Evolutionary conservation across 306 rosid species (phyloP), one percentile per base, ranked within the genome.

Genomic region (Prunus fruticosa): DNA sequence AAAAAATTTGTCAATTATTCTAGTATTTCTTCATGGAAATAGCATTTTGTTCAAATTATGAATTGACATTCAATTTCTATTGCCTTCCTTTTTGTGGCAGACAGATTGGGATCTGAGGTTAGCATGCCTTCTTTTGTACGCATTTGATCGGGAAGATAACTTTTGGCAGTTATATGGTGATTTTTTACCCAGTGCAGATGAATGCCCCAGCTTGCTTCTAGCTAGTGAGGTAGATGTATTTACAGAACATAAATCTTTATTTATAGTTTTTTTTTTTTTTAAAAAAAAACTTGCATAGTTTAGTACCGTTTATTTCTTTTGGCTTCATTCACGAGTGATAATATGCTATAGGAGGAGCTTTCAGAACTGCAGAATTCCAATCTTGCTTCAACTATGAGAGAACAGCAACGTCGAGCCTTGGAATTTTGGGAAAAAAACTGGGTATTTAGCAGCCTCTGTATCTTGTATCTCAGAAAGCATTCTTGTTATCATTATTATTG

Each of bases 51-150:
- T 70, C 13, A 14, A 71, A 27, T 54, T 51, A 22, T 49, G 22
- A 32, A 50, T 43, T 60, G 72, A 64, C 46, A 27, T 27, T 79
- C 64, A 67, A n/a, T 62, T 56, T 56, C 58, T 49, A 19, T 72
- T 69, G 68, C 73, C 72, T 70, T 75, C 85, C 79, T 80, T 76
- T 79, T 83, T 84, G 83, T 92, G 90, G 80, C 98, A 95, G 97
- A 90, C 96, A 89, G 98, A 89, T 83, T 95, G 96, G 97, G 97
- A 95, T 86, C 80, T 95, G 71, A 83, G 97, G 86, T 83, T 95
- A 73, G 97, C 97, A n/a, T 92, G 96, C 61, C 98, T 95, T 78
- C 97, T 95, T 73, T 78, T 95, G 77, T 90, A 58, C 68, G 82
- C 97, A 51, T 89, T 95, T 73, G 97, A 95, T 75, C 81, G 82